Percentiles rank a stretch among this genome's conserved stretches.
phyloP scores from a whole-genome alignment of 2,329 filamentous ascomycete genomes.

The Microcyclosporella mali region DNA sequence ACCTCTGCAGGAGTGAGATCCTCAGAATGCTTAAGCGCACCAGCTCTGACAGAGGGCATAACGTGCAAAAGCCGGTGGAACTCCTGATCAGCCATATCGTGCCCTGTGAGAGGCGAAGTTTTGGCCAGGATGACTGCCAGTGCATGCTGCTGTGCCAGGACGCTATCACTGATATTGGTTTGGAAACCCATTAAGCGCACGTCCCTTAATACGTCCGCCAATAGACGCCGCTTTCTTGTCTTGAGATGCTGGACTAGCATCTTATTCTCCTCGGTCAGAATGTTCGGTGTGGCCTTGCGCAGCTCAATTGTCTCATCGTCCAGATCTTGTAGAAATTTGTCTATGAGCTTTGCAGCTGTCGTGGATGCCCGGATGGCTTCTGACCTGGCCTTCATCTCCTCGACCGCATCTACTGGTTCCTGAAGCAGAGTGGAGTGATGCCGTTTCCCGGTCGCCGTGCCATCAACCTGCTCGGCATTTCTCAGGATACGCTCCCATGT shows the following conservation, averaged over 20 bases:
- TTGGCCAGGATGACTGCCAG: conserved; percentile 63
- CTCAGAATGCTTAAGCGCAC: conserved; percentile 67
- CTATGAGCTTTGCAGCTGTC: conserved; percentile 6
- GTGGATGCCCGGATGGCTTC: background rate
- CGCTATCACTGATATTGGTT: conserved; percentile 69
- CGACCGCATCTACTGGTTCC: background rate
- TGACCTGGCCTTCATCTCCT: background rate
- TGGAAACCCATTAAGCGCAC: conserved; percentile 85
- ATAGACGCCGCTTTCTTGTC: conserved; percentile 79
- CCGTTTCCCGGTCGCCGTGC: too few relatives aligned
- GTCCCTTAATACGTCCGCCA: conserved; percentile 78
- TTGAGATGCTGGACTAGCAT: conserved; percentile 81
- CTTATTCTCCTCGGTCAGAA: conserved; percentile 83
- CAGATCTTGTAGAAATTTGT: conserved; percentile 44
- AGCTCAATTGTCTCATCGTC: conserved; percentile 64
- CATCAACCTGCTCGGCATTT: too few relatives aligned
- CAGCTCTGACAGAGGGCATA: conserved; percentile 60
- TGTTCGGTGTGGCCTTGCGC: conserved; percentile 72
- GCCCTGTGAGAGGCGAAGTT: conserved; percentile 30
- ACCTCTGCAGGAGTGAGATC: conserved; percentile 80
- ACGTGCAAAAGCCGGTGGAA: conserved; percentile 75
- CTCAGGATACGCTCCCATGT: background rate
- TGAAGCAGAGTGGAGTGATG: too few relatives aligned
- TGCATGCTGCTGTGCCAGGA: conserved; percentile 67
- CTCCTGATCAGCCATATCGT: conserved; percentile 55